A percentile compares a stretch with the other conserved stretches of the same genome.
phyloP scores from a whole-genome alignment of 2,329 filamentous ascomycete genomes.

The Aspergillus melleus region DNA sequence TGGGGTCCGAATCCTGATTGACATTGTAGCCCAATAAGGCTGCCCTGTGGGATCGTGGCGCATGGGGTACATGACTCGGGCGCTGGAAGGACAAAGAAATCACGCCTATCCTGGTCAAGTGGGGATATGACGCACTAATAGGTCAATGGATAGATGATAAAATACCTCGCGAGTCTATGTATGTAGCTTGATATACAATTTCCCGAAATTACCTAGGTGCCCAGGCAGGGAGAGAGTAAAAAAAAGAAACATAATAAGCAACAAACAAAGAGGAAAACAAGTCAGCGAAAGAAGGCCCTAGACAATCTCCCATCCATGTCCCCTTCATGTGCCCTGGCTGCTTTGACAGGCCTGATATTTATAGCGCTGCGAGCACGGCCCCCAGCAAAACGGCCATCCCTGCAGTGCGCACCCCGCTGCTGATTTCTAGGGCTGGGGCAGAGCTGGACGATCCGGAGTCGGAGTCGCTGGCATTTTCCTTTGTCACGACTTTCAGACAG shows the following conservation, averaged over 20 bases:
- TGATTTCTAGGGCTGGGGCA: background rate
- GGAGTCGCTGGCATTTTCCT: background rate
- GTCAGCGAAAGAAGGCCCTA: background rate
- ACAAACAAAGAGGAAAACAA: background rate
- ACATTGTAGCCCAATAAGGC: background rate
- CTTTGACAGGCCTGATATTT: background rate
- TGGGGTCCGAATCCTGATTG: background rate
- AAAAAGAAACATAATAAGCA: background rate
- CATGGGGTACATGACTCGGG: background rate
- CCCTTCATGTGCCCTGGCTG: background rate
- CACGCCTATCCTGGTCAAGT: background rate
- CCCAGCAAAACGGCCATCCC: background rate
- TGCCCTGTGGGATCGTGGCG: background rate
- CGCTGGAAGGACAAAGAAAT: background rate
- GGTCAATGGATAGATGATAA: background rate
- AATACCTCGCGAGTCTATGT: background rate
- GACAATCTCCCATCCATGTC: background rate
- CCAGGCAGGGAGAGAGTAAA: background rate
- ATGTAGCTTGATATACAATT: background rate
- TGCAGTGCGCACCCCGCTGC: background rate
- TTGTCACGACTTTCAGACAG: constrained; percentile 17
- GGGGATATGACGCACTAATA: background rate
- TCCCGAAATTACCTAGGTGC: background rate
- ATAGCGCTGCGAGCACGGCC: background rate
- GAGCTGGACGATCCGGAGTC: background rate